Evolutionary conservation across 768 basidiomycete species (phyloP).

Genomic region (Porpolomopsis calyptriformis): DNA sequence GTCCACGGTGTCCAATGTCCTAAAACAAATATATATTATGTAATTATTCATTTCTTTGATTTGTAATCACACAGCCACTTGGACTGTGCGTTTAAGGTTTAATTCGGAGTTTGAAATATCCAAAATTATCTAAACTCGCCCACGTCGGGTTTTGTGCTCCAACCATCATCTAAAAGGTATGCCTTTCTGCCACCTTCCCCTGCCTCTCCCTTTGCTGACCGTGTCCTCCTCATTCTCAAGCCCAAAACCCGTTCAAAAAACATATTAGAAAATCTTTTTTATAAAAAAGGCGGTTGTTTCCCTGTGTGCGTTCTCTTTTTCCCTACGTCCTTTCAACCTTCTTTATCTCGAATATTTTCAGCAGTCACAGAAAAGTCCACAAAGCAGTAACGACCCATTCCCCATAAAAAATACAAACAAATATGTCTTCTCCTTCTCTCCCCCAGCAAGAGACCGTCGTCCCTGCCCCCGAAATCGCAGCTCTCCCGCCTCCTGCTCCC

Average conservation of each 20-base stretch:
- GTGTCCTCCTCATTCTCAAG: constrained; percentile 21
- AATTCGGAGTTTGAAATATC: constrained; percentile 35
- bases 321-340: constrained; percentile 9
- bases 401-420: constrained; percentile 31
- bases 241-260: constrained; percentile 64
- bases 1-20: too few relatives aligned
- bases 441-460: constrained; percentile 21
- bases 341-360: too few relatives aligned
- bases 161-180: constrained; percentile 52
- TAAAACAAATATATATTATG: too few relatives aligned
- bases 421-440: constrained; percentile 50
- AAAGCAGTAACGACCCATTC: constrained; percentile 86
- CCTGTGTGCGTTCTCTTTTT: constrained; percentile 41
- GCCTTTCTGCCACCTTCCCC: constrained; percentile 11
- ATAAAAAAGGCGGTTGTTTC: constrained; percentile 62
- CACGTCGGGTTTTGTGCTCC: constrained; percentile 40
- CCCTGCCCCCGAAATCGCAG: constrained; percentile 36
- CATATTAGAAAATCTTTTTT: constrained; percentile 45
- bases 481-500: constrained; percentile 39
- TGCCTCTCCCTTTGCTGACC: constrained; percentile 10
- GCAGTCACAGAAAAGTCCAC: constrained; percentile 68
- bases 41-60: too few relatives aligned
- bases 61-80: neutral
- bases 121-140: constrained; percentile 23
- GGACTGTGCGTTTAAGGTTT: neutral